Base-by-base conservation (phyloP, 1,284 basidiomycete species). In the Malassezia psittaci region DNA sequence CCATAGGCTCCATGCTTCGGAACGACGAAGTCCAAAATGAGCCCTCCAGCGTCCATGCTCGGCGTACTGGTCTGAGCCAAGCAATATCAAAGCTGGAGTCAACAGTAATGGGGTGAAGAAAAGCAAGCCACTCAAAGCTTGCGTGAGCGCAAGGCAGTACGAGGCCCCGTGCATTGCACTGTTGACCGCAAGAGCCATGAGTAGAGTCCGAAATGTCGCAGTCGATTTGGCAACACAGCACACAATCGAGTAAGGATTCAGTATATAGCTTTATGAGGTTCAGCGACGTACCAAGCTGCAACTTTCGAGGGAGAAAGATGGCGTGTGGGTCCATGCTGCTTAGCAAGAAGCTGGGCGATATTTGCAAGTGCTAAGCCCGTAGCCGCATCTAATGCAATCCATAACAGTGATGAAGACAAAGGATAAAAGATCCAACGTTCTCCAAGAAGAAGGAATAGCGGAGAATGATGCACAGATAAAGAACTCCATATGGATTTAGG, bases 181-280 rank as follows among this genome's bases (percentile, higher is more conserved):
- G 11, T 39, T 32, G 21, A 57, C 15, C 10, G 43, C 13, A 18
- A 21, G 12, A 5, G 51, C 44, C 29, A 36, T 21, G 9, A 52
- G 40, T 16, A 51, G 41, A 5, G 40, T 39, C 11, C 55, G 50
- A 13, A 52, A 36, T 47, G 45, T 37, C 18, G 50, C 51, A 45
- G 46, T 52, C 10, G 55, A 52, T 45, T 57, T 57, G 38, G 55
- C 50, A 5, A 33, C 51, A 21, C 50, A 57, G 7, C 39, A 34
- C 2, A 41, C 51, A 13, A 57, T 40, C 5, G 55, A 39, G 18
- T 57, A 57, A 5, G 55, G 55, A 24, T 57, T 52, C 11, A 57
- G 19, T 19, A 48, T 12, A 32, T 52, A 57, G 42, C 54, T 50
- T 38, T 9, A 29, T 33, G 3, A 41, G 45, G 24, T 29, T 8